These are phyloP conservation scores for Echinosophora koreensis DNA, from an alignment of 306 rosid genomes.

Conservation along the genomic window DNA sequence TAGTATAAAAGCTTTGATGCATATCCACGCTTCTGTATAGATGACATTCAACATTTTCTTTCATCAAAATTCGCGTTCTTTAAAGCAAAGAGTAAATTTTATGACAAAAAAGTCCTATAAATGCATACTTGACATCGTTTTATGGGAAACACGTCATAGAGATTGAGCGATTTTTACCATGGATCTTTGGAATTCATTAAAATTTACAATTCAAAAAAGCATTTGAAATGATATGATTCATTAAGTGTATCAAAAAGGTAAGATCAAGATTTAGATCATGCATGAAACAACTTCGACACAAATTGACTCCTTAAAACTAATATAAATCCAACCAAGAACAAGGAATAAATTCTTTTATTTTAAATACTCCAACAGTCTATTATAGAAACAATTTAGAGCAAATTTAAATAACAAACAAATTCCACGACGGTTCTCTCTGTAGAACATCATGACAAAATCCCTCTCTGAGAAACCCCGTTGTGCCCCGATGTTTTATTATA, in stretches of 20 bases:
- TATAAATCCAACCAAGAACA: constrained; percentile 14
- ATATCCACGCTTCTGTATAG: not conserved
- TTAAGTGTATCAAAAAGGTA: too few relatives aligned
- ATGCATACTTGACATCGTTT: not conserved
- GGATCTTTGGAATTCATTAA: not conserved
- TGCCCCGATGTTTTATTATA: too few relatives aligned
- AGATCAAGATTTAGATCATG: not conserved
- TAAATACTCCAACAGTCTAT: not conserved
- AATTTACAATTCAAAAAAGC: not conserved
- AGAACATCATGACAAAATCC: not conserved
- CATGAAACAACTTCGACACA: not conserved
- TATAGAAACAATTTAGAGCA: constrained; percentile 10
- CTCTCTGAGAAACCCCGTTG: too few relatives aligned
- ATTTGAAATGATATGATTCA: too few relatives aligned
- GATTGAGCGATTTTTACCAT: constrained; percentile 14
- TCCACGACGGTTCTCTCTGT: not conserved
- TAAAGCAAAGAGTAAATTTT: not conserved
- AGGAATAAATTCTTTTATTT: not conserved
- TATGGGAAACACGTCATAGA: not conserved
- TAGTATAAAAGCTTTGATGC: constrained; percentile 1
- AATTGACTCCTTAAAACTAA: not conserved
- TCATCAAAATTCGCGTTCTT: constrained; percentile 12
- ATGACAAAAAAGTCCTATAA: not conserved
- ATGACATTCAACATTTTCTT: constrained; percentile 9
- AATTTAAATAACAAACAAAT: constrained; percentile 19